phyloP scores from a whole-genome alignment of 345 rosid genomes.

The Kernera saxatilis region DNA sequence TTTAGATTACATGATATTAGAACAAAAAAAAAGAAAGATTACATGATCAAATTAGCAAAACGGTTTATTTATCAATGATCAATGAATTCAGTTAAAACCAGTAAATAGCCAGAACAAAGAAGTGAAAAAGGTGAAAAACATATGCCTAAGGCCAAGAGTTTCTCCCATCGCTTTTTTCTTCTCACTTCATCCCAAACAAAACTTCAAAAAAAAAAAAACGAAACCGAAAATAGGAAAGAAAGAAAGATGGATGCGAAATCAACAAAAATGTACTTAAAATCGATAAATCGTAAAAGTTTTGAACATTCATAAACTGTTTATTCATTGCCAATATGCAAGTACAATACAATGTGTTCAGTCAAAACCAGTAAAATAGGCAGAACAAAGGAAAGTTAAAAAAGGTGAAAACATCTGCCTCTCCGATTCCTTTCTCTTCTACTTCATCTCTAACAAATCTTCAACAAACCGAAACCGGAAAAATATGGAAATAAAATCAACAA shows the following conservation, averaged over 20 bases:
- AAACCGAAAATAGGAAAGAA: neutral
- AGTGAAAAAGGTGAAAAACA: neutral
- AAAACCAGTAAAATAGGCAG: neutral
- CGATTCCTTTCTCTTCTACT: neutral
- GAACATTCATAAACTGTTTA: neutral
- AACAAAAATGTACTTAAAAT: neutral
- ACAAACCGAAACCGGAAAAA: neutral
- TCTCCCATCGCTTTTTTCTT: neutral
- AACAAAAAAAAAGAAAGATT: no score
- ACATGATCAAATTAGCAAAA: no score
- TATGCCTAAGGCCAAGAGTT: neutral
- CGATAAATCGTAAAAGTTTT: neutral
- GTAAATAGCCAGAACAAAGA: neutral
- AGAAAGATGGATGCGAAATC: neutral
- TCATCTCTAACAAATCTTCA: slow-evolving; percentile 15
- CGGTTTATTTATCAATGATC: no score
- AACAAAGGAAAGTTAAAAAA: neutral
- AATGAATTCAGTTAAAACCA: neutral
- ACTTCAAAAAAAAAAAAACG: neutral
- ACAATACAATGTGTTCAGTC: neutral
- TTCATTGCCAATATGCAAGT: neutral
- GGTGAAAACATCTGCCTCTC: neutral
- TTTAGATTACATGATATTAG: no score
- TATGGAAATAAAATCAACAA: neutral
- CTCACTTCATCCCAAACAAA: slow-evolving; percentile 14